Conservation (phyloP, 1,284 basidiomycete species). For the Lentinula novae-zelandiae region DNA sequence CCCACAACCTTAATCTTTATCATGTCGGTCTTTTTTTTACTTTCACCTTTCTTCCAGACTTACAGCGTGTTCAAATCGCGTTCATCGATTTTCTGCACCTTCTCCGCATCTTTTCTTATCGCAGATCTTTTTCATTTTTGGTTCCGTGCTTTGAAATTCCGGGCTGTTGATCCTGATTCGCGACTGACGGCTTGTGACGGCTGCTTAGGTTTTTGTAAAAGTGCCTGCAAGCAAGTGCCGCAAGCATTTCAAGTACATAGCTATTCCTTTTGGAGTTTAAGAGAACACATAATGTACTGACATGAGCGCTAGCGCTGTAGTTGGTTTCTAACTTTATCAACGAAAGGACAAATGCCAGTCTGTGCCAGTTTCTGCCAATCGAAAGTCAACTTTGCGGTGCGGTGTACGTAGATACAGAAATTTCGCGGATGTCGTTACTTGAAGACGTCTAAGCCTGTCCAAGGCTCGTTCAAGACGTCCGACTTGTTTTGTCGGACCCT, state of each 20-base stretch:
- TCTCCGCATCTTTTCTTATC: not conserved
- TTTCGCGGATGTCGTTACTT: too few species aligned
- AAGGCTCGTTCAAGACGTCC: not conserved
- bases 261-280: not conserved
- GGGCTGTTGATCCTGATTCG: not conserved
- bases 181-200: not conserved
- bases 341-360: too few species aligned
- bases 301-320: too few species aligned
- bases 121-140: not conserved
- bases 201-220: too few species aligned
- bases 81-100: too few species aligned
- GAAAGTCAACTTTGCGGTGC: too few species aligned
- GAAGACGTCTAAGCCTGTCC: not conserved
- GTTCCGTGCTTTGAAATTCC: not conserved
- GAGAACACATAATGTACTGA: not conserved
- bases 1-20: not conserved
- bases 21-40: not conserved
- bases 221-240: not conserved
- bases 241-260: not conserved
- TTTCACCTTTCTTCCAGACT: not conserved
- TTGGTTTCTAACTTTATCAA: too few species aligned
- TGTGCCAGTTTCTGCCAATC: too few species aligned
- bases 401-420: too few species aligned
- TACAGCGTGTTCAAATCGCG: not conserved
- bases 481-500: not conserved